Evolutionary conservation across 768 basidiomycete species (phyloP), one percentile per base, ranked within the genome.

Genomic region (Peribolospora kevripleyi): DNA sequence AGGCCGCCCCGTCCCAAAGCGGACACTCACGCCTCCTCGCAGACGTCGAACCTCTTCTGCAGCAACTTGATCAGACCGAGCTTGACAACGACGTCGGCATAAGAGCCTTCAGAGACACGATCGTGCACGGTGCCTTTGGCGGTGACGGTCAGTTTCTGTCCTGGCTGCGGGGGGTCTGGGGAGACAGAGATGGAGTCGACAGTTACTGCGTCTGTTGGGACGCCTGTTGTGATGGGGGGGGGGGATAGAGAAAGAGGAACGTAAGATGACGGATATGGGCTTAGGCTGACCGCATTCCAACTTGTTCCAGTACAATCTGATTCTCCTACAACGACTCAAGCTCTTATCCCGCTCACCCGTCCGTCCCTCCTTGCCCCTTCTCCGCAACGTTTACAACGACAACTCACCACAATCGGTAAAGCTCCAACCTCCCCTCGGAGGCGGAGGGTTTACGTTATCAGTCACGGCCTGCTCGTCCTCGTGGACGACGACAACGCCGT

Each of bases 61-160:
- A 97, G 70, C n/a, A 97, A 66, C 70, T 85, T 93, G 64, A 98
- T 76, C 39, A 85, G 69, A 37, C 93, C 93, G n/a, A 97, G 73
- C 67, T 95, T 97, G 55, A 98, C 91, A 1, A 69, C 68, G 4
- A 98, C 87, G 60, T 90, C 79, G 6, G 82, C 91, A 62, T 76
- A 83, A 45, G 91, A 83, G 5, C 93, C 93, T 4, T 88, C 80
- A 41, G 46, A 45, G 50, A 5, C 8, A 13, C 14, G 43, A 48
- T 14, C 49, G 6, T 66, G 60, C 2, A 79, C 82, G 3, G 61
- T 64, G 3, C 79, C 91, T 5, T 70, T 70, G 13, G 82, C 90
- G 4, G 69, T 80, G 58, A 98, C 80, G n/a, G 85, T 90, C 62
- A 98, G 69, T 61, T 86, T 74, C 64, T 84, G 61, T 4, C 93